Evolutionary conservation across 805 yeast genomes (phyloP), one percentile per base, ranked within the genome.

Genomic region (Danielia oregonensis): DNA sequence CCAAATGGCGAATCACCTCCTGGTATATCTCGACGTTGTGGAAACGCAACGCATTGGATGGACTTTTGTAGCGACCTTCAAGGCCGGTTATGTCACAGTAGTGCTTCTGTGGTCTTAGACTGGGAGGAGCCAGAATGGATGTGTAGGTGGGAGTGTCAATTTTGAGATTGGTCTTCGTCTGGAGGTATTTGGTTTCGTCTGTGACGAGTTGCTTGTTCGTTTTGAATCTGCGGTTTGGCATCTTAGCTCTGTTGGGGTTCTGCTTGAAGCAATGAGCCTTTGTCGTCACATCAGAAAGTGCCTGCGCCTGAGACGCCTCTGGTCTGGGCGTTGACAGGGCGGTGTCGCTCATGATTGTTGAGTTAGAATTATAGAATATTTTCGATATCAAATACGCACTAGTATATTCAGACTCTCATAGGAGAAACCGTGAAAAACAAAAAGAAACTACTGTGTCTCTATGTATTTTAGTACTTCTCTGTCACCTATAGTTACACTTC

Each of bases 51-150:
- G 83, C 82, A 49, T 78, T 83, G 17, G 80, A 70, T 0, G 93
- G 93, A 17, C 82, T 72, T 52, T 75, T 80, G 66, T 91, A 91
- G 19, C 63, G 72, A 0, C 88, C 91, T 31, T 77, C 80, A 14
- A 91, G 65, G 0, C 98, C 98, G 0, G 97, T 91, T 30, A 91
- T 79, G 54, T 93, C 98, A 59, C 98, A 91, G 61, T 87, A 89
- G 43, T 79, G 82, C 61, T 82, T 86, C 12, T 70, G 64, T 0
- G 97, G 97, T 43, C 67, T 74, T 44, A 88, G 61, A 3, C 93
- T 82, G 0, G 97, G 97, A 3, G 96, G 95, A 0, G 96, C 95
- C 18, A 76, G 76, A 5, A 89, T 63, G 24, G 81, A 74, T 41
- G 78, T 72, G 57, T 76, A 85, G 0, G 91, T 84, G 8, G 87